Percentiles rank a stretch among this genome's conserved stretches.
These are phyloP conservation scores for Wickerhamiella dianesei DNA, from an alignment of 805 yeast genomes.

Conservation along the genomic window DNA sequence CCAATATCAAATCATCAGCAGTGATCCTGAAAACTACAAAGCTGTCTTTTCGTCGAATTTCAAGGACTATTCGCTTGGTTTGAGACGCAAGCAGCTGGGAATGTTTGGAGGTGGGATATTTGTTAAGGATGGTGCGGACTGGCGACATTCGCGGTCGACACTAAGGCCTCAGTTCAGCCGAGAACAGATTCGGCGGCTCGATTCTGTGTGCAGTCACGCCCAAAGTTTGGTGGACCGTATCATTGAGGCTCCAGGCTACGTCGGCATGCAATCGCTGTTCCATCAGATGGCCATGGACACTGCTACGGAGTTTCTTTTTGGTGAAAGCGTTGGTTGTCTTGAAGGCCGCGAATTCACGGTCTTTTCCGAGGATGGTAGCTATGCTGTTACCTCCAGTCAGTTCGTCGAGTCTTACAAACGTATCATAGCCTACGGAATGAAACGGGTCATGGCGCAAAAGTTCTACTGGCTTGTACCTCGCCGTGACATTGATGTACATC, in stretches of 20 bases:
- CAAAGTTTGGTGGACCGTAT: conserved; percentile 6
- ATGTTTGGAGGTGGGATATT: conserved; percentile 26
- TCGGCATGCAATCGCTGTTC: conserved; percentile 18
- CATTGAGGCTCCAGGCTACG: neutral
- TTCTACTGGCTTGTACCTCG: conserved; percentile 5
- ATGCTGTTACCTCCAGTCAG: conserved; percentile 1
- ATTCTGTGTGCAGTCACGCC: conserved; percentile 14
- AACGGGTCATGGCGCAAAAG: conserved; percentile 4
- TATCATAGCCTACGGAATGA: conserved; percentile 5
- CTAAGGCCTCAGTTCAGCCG: conserved; percentile 26
- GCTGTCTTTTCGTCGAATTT: conserved; percentile 24
- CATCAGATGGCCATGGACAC: conserved; percentile 18
- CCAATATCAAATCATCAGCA: conserved; percentile 12
- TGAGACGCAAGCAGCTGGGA: conserved; percentile 18
- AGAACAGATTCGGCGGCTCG: conserved; percentile 23
- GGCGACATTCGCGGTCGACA: conserved; percentile 26
- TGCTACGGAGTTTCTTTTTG: conserved; percentile 20
- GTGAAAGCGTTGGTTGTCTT: conserved; percentile 17
- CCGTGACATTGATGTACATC: neutral
- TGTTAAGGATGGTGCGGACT: conserved; percentile 25
- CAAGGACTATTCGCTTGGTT: conserved; percentile 23
- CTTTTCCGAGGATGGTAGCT: neutral
- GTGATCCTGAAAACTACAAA: conserved; percentile 25
- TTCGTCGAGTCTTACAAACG: conserved; percentile 13
- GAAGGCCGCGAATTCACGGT: neutral